Evolutionary conservation across 495 filamentous ascomycete species (phyloP), one percentile per base, ranked within the genome.

Genomic region (Aspergillus bertholletiae): DNA sequence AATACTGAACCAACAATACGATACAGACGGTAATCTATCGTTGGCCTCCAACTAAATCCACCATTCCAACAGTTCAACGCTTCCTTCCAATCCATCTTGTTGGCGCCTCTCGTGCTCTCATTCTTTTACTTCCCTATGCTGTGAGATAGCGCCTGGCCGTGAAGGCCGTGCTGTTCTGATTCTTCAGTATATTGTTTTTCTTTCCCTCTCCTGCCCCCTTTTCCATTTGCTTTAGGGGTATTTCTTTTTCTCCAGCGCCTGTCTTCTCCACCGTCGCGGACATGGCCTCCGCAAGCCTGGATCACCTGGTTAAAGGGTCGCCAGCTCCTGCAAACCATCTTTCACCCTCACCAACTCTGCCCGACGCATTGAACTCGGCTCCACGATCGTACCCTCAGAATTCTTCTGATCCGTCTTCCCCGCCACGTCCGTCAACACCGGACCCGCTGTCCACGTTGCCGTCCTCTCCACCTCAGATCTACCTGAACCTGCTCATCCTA

Each of bases 401-500:
- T 66, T 60, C 71, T 64, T 54, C 70, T 34, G 58, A 59, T 34
- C 64, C 71, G 5, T 66, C 71, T 45, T 65, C 74, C 58, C 49
- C 74, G 44, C 63, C 70, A 51, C 68, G 70, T 48, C 61, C 65
- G 53, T 65, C 72, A 70, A 80, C 69, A 55, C 80, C 70, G 60
- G 88, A 96, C 68, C 92, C 92, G 35, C 78, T 91, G 45, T 85
- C 86, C 52, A 82, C 85, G 37, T 83, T 95, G 26, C 93, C 94
- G 11, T 93, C 88, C 56, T 90, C 92, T 26, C 93, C 88, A 66
- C 90, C 90, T n/a, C 95, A 97, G 74, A 96, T 97, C 63, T 99
- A 97, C 75, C 82, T 97, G 60, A 99, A 99, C 68, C 88, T 99
- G 34, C 79, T 99, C 49, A 93, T 99, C 61, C 87, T 99, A 66